Conservation (phyloP, 2,329 filamentous ascomycete species). For the Xylaria polymorpha region DNA sequence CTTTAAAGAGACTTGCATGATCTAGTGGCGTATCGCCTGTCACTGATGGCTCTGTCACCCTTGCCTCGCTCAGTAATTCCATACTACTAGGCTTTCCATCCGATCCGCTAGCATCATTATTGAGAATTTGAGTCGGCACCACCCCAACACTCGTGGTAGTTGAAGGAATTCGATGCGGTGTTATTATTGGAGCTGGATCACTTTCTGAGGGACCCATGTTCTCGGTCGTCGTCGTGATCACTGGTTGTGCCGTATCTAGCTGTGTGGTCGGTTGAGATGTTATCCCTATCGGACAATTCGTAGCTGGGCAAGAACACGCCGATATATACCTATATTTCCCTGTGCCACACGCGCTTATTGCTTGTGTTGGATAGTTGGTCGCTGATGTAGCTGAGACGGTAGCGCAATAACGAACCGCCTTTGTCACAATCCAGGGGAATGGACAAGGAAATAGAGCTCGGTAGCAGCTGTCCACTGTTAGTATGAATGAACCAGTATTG, state of each 20-base stretch:
- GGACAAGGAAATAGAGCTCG: conserved; percentile 26
- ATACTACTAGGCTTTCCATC: neutral
- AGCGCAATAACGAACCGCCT: conserved; percentile 19
- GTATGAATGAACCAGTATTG: neutral
- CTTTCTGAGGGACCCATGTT: neutral
- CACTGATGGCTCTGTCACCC: neutral
- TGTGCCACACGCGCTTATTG: conserved; percentile 15
- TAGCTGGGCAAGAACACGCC: conserved; percentile 28
- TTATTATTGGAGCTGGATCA: neutral
- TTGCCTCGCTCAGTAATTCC: neutral
- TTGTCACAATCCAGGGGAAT: conserved; percentile 7
- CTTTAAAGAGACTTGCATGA: neutral
- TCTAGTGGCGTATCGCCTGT: neutral
- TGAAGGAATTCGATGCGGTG: neutral
- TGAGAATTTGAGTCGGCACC: neutral
- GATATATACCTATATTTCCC: conserved; percentile 22
- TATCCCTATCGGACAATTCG: conserved; percentile 15
- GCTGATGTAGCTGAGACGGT: conserved; percentile 20
- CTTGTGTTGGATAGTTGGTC: conserved; percentile 24
- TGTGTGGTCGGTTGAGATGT: neutral
- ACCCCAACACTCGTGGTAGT: neutral
- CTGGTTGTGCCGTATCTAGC: neutral
- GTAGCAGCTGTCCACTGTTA: conserved; percentile 17
- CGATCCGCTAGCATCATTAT: neutral
- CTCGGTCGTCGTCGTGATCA: neutral